Evolutionary conservation across 2,329 filamentous ascomycete species (phyloP), one percentile per base, ranked within the genome.

Genomic region (Apiospora rasikravindrae): DNA sequence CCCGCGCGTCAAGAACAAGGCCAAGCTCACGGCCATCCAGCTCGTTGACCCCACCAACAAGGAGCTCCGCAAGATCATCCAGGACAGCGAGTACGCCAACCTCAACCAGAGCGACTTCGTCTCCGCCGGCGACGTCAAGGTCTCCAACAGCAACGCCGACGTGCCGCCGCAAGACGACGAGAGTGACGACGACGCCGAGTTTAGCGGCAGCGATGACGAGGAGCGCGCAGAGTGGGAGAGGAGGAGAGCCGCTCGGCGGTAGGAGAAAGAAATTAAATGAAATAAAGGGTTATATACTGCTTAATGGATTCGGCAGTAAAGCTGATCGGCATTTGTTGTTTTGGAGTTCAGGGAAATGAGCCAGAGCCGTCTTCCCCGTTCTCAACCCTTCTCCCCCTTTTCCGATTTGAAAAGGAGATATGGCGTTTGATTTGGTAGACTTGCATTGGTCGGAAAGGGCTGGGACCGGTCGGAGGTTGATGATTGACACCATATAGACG

Each of bases 11-110:
- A 85, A 85, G 81, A 96, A 96, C 85, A 93, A 92, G 83, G 92
- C 90, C 70, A 91, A 92, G 77, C 87, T 94, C 73, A 93, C 91
- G 69, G 88, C 94, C 40, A 80, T 88, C 70, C 91, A 95, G 82
- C 88, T 96, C 73, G 91, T 92, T 71, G 93, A 96, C 82, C 93
- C 93, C 22, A 80, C 87, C 67, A 94, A 95, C 82, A 79, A 80
- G 33, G 88, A 86, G 70, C 84, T 95, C 70, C 85, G 87, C 75
- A 86, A 88, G 64, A 83, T 92, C 72, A 88, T 96, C 78, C 87
- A 91, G 82, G 90, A 90, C 83, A 92, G 93, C 74, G 92, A 95
- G 84, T 93, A 93, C 78, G 86, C 89, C 8, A 80, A 81, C 75
- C 84, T 89, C 71, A 90, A 91, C 75, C 84, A 84, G 2, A 88